Percentiles rank a stretch among this genome's conserved stretches.
These are phyloP conservation scores for Phytophthora nicotianae DNA, from an alignment of 352 stramenopile genomes.

Conservation along the genomic window DNA sequence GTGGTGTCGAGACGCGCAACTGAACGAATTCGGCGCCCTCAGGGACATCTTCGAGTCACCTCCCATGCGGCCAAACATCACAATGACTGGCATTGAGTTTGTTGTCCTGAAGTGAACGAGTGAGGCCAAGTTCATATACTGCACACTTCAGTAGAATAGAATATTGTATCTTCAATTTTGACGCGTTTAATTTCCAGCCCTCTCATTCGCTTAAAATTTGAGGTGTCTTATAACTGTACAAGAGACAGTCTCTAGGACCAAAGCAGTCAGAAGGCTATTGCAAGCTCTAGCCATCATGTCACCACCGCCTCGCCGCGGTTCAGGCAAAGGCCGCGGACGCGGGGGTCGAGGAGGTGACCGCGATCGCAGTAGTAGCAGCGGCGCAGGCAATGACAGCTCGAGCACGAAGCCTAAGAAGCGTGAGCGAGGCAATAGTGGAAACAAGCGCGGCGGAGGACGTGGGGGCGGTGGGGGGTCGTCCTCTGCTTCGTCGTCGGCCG, in stretches of 20 bases:
- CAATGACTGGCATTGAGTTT: conserved; percentile 22
- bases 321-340: conserved; percentile 38
- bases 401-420: conserved; percentile 31
- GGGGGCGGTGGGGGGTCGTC: conserved; percentile 8
- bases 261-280: background rate
- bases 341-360: conserved; percentile 24
- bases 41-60: conserved; percentile 28
- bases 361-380: conserved; percentile 4
- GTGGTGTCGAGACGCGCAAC: conserved; percentile 48
- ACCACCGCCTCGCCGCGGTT: conserved; percentile 31
- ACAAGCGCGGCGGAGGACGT: conserved; percentile 33
- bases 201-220: conserved; percentile 2
- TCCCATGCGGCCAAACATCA: conserved; percentile 27
- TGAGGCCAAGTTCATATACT: too few relatives aligned
- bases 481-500: conserved; percentile 7
- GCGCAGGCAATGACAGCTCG: background rate
- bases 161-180: too few relatives aligned
- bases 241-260: conserved; percentile 1
- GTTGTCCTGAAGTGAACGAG: background rate
- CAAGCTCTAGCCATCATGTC: conserved; percentile 33
- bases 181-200: too few relatives aligned
- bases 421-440: conserved; percentile 27
- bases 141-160: too few relatives aligned
- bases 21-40: conserved; percentile 33
- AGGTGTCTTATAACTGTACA: conserved; percentile 3